Conservation (phyloP, 2,329 filamentous ascomycete species). For the Chaetomium globosum region DNA sequence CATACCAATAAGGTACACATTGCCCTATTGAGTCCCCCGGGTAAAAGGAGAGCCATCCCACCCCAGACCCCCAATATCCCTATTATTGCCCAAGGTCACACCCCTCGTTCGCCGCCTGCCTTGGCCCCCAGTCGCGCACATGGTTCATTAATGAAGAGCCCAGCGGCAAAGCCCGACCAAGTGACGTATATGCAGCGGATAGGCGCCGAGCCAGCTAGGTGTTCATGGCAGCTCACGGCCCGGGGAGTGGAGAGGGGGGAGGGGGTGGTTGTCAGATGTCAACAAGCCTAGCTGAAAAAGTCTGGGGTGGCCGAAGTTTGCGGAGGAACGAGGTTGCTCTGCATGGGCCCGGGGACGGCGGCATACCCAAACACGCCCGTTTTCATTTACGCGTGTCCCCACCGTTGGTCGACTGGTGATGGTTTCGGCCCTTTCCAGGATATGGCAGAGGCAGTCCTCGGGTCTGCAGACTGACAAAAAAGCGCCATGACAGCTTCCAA, state of each 20-base stretch:
- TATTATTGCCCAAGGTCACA: conserved; percentile 30
- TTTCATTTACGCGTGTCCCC: conserved; percentile 14
- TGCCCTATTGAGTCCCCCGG: conserved; percentile 29
- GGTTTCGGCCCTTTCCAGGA: conserved; percentile 32
- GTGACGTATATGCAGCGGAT: conserved; percentile 24
- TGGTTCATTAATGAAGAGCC: conserved; percentile 15
- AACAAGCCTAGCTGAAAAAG: not conserved
- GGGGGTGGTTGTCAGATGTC: not conserved
- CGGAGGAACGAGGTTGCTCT: conserved; percentile 6
- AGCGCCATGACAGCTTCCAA: not conserved
- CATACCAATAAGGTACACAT: conserved; percentile 3
- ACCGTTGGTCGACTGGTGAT: conserved; percentile 7
- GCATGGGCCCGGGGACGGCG: conserved; percentile 8
- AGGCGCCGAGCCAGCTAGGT: conserved; percentile 20
- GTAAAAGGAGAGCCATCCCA: conserved; percentile 27
- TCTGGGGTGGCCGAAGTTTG: conserved; percentile 14
- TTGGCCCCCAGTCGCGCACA: conserved; percentile 11
- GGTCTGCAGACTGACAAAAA: not conserved
- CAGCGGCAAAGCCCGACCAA: conserved; percentile 21
- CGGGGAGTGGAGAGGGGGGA: not conserved
- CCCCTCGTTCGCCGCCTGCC: conserved; percentile 19
- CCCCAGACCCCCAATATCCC: conserved; percentile 26
- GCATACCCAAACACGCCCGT: conserved; percentile 3
- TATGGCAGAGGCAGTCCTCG: conserved; percentile 16
- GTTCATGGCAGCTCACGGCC: conserved; percentile 19